These are phyloP conservation scores for Rhamnella rubrinervis DNA, from an alignment of 331 rosid species.

Conservation along the genomic window DNA sequence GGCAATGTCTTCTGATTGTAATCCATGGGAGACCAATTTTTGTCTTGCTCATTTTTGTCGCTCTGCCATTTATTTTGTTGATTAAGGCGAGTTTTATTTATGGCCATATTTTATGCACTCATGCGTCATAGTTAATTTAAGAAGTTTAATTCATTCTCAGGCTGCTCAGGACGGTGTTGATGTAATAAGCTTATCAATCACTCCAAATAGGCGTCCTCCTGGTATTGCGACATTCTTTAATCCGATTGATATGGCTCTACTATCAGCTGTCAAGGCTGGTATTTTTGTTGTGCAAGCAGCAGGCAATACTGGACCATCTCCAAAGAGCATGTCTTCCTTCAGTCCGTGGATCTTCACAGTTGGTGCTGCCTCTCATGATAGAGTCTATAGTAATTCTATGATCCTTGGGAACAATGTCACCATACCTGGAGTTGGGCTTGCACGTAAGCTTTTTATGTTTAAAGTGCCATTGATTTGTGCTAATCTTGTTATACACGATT, in stretches of 20 bases:
- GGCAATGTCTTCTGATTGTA: background rate
- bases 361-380: slow-evolving; percentile 90
- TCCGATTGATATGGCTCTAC: slow-evolving; percentile 96
- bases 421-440: slow-evolving; percentile 83
- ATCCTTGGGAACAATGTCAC: slow-evolving; percentile 83
- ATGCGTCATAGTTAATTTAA: background rate
- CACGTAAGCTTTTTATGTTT: slow-evolving; percentile 57
- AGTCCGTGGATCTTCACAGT: slow-evolving; percentile 97
- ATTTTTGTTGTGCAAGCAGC: slow-evolving; percentile 98
- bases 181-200: slow-evolving; percentile 81
- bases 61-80: slow-evolving; percentile 3
- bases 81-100: background rate
- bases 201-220: slow-evolving; percentile 96
- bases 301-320: slow-evolving; percentile 97
- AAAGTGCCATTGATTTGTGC: slow-evolving; percentile 1
- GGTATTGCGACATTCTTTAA: slow-evolving; percentile 93
- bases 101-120: background rate
- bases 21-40: background rate
- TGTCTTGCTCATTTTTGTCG: background rate
- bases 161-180: slow-evolving; percentile 99
- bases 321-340: slow-evolving; percentile 89
- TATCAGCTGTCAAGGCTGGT: slow-evolving; percentile 89
- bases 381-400: slow-evolving; percentile 74
- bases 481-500: background rate
- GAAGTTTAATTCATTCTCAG: slow-evolving; percentile 35